A percentile compares a stretch with the other conserved stretches of the same genome.
Evolutionary conservation across 108 stramenopile species (phyloP).

Genomic region (Cylindrotheca closterium): DNA sequence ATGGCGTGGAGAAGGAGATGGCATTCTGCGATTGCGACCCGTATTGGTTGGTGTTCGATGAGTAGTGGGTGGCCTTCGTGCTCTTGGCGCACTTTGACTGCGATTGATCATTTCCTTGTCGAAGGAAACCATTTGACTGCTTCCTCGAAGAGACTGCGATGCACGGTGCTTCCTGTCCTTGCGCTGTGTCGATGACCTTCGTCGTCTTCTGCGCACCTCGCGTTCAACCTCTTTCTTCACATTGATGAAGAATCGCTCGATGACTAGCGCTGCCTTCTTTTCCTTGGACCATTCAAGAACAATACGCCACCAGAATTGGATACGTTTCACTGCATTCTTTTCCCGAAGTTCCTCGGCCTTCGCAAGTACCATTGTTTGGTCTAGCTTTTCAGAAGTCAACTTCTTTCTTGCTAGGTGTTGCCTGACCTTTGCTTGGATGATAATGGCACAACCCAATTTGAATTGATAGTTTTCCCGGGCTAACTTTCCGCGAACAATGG

Average conservation of each 20-base stretch:
- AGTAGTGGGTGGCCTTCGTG: too few species aligned
- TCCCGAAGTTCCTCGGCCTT: constrained; percentile 45
- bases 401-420: constrained; percentile 49
- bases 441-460: constrained; percentile 61
- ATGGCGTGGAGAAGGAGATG: not conserved
- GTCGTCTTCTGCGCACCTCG: constrained; percentile 51
- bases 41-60: too few species aligned
- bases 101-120: constrained; percentile 2
- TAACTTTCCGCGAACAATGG: constrained; percentile 57
- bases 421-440: constrained; percentile 67
- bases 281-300: constrained; percentile 47
- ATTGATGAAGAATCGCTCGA: constrained; percentile 72
- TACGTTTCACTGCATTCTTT: constrained; percentile 52
- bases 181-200: constrained; percentile 40
- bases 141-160: constrained; percentile 10
- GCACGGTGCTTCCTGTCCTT: constrained; percentile 27
- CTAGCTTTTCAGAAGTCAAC: constrained; percentile 2
- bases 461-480: constrained; percentile 43
- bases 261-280: constrained; percentile 62
- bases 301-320: constrained; percentile 72
- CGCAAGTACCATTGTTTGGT: constrained; percentile 36
- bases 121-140: too few species aligned
- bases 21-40: not conserved
- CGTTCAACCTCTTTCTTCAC: constrained; percentile 69
- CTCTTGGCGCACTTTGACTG: constrained; percentile 22